Base-by-base conservation (phyloP, 768 basidiomycete species). In the Antrodiella citrinella region DNA sequence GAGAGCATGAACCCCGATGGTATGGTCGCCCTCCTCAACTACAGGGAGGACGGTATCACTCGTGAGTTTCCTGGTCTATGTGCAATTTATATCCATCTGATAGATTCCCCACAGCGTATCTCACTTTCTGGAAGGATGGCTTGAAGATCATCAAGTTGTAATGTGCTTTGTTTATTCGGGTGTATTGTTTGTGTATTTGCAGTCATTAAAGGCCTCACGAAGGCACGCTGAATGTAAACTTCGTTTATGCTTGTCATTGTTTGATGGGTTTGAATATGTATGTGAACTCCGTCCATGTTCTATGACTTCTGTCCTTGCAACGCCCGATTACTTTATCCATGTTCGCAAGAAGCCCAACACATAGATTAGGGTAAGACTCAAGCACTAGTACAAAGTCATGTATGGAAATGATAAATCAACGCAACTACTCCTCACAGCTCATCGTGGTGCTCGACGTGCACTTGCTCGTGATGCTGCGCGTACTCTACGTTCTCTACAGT, bases 101-200 rank as follows among this genome's bases (percentile, higher is more conserved):
- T 30, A 42, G 30, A 21, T 19, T 42, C 24, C 35, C 38, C 56
- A 44, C 57, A 86, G 91, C 91, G 46, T 94, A 88, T 67, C 81
- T 95, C 68, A 93, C 85, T 25, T 89, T 94, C 77, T 97, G 94
- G 94, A 95, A 88, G 72, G 81, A 97, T 69, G 95, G 96, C 35
- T 67, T 93, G 57, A 91, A 93, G 71, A 76, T 81, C 67, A 63
- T 77, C 52, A 92, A 92, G 67, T 74, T 83, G 55, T 91, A 60
- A 63, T 35, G 12, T 64, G 63, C 57, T 54, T 46, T 25, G 47
- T 44, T 54, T 48, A 21, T 42, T 12, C 44, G 7, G 35, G 21
- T 22, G n/a, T 43, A 43, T 43, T 43, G 15, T 43, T 43, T 43
- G 41, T n/a, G 41, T n/a, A 18, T 39, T 45, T 35, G 30, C 30